Base-by-base conservation (phyloP, 164 flowering plant genomes). In the Tinospora cordifolia region DNA sequence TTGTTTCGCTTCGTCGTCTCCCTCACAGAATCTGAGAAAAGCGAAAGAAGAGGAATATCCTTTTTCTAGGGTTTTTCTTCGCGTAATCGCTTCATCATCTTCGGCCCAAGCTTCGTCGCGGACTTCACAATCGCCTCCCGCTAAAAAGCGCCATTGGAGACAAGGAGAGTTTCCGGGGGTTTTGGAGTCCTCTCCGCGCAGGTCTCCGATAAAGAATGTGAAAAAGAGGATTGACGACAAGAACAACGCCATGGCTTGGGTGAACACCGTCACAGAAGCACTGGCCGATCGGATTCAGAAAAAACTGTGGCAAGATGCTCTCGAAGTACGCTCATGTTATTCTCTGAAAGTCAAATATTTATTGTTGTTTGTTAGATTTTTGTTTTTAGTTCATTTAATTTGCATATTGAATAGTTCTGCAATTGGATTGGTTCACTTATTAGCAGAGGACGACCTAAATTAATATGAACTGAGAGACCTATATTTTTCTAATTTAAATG, bases 271-370 rank as follows among this genome's bases (percentile, higher is more conserved):
- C 36, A 87, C 97, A 12, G 97, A 94, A 77, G 68, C 88, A 67
- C 74, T 94, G 47, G 79, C 90, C 21, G 90, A 89, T 25, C 74
- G 60, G 60, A 88, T 94, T 74, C 74, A 71, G 69, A 88, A 86
- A 69, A 92, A 87, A 75, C 92, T 84, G 62, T 92, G 97, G 97
- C 80, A 79, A 13, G 83, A 80, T 57, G 97, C 99, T 58, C 88
- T 94, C 54, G 76, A 86, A 90, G 98, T 93, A 12, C 66, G 40
- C 12, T 74, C 65, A 66, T 26, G 14, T 4, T 58, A 54, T 49
- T 3, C 2, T 17, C 6, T 65, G 34, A 8, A 17, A 15, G 13
- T 19, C 36, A 30, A 30, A 1, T 30, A 1, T 30, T 30, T 1
- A 1, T 30, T 30, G 36, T 30, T 30, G 36, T 30, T 30, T 30